Base-by-base conservation (phyloP, 768 basidiomycete species). In the Pleurotus sapidus region DNA sequence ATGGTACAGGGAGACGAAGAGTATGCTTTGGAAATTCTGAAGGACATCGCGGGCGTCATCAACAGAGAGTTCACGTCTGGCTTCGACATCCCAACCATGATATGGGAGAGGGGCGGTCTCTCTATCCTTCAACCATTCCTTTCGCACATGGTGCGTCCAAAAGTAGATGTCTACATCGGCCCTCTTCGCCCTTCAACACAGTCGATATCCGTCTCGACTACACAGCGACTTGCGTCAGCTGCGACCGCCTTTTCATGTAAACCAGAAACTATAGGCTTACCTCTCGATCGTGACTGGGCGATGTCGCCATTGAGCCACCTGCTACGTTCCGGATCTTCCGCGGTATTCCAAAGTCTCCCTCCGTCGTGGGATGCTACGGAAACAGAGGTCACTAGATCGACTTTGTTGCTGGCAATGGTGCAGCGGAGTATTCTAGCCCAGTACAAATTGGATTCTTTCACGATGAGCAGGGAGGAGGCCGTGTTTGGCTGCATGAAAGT, bases 401-500 rank as follows among this genome's bases (percentile, higher is more conserved):
- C 86, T 5, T 72, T 98, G 14, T 69, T 87, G 12, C 71, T 95
- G n/a, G 76, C 80, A 1, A 75, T 77, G 42, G 70, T 82, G 12
- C 70, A 76, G 8, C 78, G 80, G 27, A 75, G 81, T 46, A 68
- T 81, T 4, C 64, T 87, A 30, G 60, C 65, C 14, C 66, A 65
- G 8, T 78, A 78, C 63, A 74, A 76, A 1, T 70, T 85, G 37
- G 60, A 55, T 1, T 59, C 64, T 20, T 79, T 82, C 57, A 68
- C 74, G 6, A 67, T 86, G 65, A 74, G 70, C 15, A 75, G 81
- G 45, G 83, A 84, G 51, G 83, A 88, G 60, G 72, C 79, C 1
- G 75, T 89, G 4, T 88, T 95, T 63, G 82, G 79, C 17, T 89
- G 93, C 61, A 95, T 97, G 92, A 92, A 91, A 61, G 84, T 97